phyloP scores from a whole-genome alignment of 306 rosid species.

The Quercus gilva region DNA sequence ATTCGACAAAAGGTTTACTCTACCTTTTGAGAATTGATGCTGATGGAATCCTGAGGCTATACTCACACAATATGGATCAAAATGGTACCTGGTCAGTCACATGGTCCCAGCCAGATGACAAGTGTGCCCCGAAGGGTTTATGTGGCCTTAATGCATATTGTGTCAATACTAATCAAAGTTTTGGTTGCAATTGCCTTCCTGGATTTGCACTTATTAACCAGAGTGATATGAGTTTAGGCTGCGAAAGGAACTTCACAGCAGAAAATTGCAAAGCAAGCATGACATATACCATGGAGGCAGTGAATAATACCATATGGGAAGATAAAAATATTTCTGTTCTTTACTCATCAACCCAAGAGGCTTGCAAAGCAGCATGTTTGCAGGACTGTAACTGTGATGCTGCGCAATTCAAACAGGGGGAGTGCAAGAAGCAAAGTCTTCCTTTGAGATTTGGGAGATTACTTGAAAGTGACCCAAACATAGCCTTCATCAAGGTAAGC shows the following conservation, averaged over 20 bases:
- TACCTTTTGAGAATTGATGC: no score
- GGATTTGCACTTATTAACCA: neutral
- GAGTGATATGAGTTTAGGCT: neutral
- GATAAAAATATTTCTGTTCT: neutral
- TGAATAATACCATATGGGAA: neutral
- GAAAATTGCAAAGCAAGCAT: neutral
- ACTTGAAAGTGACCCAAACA: neutral
- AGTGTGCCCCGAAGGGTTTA: no score
- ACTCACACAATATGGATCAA: no score
- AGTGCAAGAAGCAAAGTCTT: conserved; percentile 20
- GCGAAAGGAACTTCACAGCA: neutral
- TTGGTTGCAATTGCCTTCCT: no score
- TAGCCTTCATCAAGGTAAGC: conserved; percentile 18
- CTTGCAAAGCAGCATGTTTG: conserved; percentile 16
- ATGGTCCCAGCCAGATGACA: no score
- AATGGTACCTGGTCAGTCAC: no score
- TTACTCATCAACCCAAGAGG: neutral
- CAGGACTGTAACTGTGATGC: no score
- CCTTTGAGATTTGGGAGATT: conserved; percentile 19
- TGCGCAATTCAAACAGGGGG: neutral
- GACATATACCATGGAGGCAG: neutral
- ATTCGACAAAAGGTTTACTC: neutral
- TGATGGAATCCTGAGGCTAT: no score
- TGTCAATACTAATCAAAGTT: no score
- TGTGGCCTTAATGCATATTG: no score